Evolutionary conservation across 257 asterid species (phyloP).

Genomic region (Lavandula angustifolia): DNA sequence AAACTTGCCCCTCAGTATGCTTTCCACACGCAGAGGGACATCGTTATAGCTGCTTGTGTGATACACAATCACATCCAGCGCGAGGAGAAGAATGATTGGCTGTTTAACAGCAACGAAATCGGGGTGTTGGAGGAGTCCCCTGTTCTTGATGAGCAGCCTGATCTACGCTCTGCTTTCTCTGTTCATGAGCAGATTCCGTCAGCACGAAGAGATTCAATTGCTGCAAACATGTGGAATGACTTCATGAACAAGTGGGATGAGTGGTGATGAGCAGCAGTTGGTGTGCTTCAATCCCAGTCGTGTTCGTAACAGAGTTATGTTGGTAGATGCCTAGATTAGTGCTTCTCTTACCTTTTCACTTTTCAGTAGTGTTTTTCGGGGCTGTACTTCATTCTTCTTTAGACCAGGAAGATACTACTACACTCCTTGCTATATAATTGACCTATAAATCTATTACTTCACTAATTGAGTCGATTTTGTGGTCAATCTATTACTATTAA

Average conservation of each 20-base stretch:
- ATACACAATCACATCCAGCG: slow-evolving; percentile 79
- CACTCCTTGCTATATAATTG: background rate
- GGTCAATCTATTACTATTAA: background rate
- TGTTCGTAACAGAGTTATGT: slow-evolving; percentile 17
- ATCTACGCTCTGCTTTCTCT: slow-evolving; percentile 50
- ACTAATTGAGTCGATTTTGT: background rate
- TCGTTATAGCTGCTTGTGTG: slow-evolving; percentile 89
- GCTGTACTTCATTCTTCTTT: slow-evolving; percentile 8
- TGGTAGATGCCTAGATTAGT: slow-evolving; percentile 6
- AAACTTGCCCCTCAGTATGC: slow-evolving; percentile 90
- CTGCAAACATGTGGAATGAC: slow-evolving; percentile 77
- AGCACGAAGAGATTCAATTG: slow-evolving; percentile 59
- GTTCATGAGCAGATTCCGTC: slow-evolving; percentile 60
- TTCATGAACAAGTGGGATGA: slow-evolving; percentile 75
- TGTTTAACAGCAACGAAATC: slow-evolving; percentile 54
- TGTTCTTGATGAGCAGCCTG: slow-evolving; percentile 62
- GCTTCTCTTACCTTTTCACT: slow-evolving; percentile 19
- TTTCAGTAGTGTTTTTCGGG: background rate
- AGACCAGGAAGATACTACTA: slow-evolving; percentile 8
- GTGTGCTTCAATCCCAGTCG: background rate
- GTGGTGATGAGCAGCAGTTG: slow-evolving; percentile 46
- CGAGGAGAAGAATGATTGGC: slow-evolving; percentile 78
- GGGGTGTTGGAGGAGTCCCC: slow-evolving; percentile 46
- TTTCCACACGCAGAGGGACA: slow-evolving; percentile 85
- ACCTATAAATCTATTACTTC: background rate